Evolutionary conservation across 164 flowering plant species (phyloP), one percentile per base, ranked within the genome.

Genomic region (Vitis amurensis): DNA sequence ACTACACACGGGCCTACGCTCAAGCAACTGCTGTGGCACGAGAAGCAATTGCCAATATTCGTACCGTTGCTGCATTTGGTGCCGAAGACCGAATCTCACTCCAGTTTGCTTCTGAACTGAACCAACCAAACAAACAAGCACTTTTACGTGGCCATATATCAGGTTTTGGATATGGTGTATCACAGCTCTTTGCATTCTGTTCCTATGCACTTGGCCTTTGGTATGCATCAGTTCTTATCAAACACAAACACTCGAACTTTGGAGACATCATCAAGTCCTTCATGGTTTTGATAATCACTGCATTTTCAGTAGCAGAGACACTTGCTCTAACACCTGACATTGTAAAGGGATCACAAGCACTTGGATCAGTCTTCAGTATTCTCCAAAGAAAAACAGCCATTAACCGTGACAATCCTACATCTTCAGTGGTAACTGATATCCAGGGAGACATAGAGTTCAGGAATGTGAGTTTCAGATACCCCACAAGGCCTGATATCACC

Each of bases 151-250:
- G 98, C 37, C 91, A 93, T 61, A 87, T 91, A 70, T 74, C 94
- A 49, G 94, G 98, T 47, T 66, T 89, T 49, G 80, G 89, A 9
- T 93, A 87, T 73, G 98, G 94, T 4, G 30, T 84, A 15, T 77
- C 91, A 3, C 91, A 85, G 69, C 66, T 93, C 57, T 77, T 88
- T 9, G 81, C 87, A 4, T 83, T 82, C 69, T 79, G 86, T 67
- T 87, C 96, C 14, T 90, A 90, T 61, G 89, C 91, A 9, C 79
- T 91, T 11, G 91, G 84, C 60, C 92, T 92, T 30, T 90, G 96
- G 96, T 89, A 92, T 69, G 92, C 85, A 30, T 87, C 94, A 31
- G 59, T 80, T 23, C 81, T 90, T 9, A 79, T 92, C 66, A 80
- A 70, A 71, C 75, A 77, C 4, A 80, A 74, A 15, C 64, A 73